phyloP scores from a whole-genome alignment of 2,329 filamentous ascomycete species.

The Periconia digitata region DNA sequence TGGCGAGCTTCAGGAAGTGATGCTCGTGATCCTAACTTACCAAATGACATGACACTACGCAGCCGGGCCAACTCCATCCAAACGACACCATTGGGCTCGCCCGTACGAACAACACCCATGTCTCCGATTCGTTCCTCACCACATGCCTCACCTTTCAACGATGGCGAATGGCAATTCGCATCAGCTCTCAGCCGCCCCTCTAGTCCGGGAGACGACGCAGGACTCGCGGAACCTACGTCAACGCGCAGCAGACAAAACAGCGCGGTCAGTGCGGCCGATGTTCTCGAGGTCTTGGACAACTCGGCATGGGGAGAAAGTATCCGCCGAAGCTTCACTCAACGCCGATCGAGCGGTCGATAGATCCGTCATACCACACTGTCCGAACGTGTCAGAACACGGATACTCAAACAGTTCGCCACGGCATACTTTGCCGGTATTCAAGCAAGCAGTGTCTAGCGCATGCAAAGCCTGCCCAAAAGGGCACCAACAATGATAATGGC shows the following conservation, averaged over 20 bases:
- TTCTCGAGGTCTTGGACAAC: slow-evolving; percentile 82
- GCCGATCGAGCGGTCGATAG: slow-evolving; percentile 42
- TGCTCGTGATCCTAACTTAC: slow-evolving; percentile 26
- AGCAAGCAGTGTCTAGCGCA: not conserved
- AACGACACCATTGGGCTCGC: slow-evolving; percentile 38
- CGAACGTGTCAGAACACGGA: too few species aligned
- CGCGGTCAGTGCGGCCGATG: slow-evolving; percentile 72
- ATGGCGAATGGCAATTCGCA: slow-evolving; percentile 51
- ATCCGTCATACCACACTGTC: not conserved
- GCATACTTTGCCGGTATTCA: not conserved
- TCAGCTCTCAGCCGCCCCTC: slow-evolving; percentile 44
- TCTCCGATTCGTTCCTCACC: slow-evolving; percentile 21
- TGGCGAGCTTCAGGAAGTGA: slow-evolving; percentile 31
- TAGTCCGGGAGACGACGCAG: slow-evolving; percentile 34
- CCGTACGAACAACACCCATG: slow-evolving; percentile 26
- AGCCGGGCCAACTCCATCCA: slow-evolving; percentile 44
- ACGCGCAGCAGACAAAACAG: slow-evolving; percentile 67
- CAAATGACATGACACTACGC: slow-evolving; percentile 33
- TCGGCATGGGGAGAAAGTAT: slow-evolving; percentile 95
- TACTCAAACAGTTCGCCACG: too few species aligned
- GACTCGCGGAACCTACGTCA: slow-evolving; percentile 39
- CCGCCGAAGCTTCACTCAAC: slow-evolving; percentile 77
- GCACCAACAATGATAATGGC: not conserved
- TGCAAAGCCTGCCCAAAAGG: too few species aligned
- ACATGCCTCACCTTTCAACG: slow-evolving; percentile 31